Evolutionary conservation across 805 yeast genomes (phyloP), one percentile per base, ranked within the genome.

Genomic region (Komagataella ulmi): DNA sequence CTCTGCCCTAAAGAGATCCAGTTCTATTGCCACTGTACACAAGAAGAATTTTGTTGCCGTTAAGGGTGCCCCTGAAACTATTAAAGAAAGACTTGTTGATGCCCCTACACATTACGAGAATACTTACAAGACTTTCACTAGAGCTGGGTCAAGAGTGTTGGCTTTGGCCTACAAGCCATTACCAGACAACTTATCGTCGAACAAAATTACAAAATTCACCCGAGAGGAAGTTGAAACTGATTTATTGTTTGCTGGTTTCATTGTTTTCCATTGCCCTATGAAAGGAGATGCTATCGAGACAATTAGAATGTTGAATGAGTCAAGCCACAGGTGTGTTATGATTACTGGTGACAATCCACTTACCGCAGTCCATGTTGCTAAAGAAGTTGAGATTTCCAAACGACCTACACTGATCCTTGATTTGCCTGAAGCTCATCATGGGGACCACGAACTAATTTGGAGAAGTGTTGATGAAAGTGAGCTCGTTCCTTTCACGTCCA

Each of bases 331-430:
- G 65, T 87, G 88, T 65, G 81, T 93, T 46, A 93, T 93, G 99
- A 93, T 93, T 59, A 93, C 99, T 49, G 99, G 99, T 75, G 99
- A 93, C 69, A 93, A 91, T 67, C 97, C 99, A 45, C 78, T 93
- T 63, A 93, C 99, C 58, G 99, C 99, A 36, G 93, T 93, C 55
- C 97, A 91, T 65, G 99, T 93, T 59, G 98, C 98, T 19, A 82
- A 83, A 59, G 96, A 88, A 68, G 98, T 93, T 54, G 84, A 74
- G 17, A 93, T 93, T 62, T 84, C 89, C 54, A 85, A 85, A 50
- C 82, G 88, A 58, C 88, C 85, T 51, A 87, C 86, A 44, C 73
- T 93, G 60, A 88, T 93, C 59, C 74, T 93, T 59, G 99, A 91
- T 69, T 79, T 81, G 19, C 88, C 91, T 44, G 93, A 85, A 62